phyloP scores from a whole-genome alignment of 139 green algal genomes.

The Protoeuglena noctilucae region DNA sequence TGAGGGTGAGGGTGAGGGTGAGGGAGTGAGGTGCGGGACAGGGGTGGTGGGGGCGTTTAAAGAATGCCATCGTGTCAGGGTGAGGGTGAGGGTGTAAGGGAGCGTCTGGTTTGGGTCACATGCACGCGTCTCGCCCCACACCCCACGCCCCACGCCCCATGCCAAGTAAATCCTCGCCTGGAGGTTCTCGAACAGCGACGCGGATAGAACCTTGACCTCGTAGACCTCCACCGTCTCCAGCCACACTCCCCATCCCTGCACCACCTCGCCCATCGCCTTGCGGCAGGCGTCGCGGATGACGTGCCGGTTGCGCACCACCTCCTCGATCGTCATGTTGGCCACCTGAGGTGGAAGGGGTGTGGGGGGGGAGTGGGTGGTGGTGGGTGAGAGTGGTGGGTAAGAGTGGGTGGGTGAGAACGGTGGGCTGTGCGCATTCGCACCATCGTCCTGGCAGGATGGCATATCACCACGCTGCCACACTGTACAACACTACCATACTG shows the following conservation, averaged over 20 bases:
- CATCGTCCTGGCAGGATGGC: too few relatives aligned
- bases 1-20: too few relatives aligned
- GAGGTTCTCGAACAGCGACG: background rate
- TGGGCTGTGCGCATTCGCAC: background rate
- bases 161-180: too few relatives aligned
- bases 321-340: background rate
- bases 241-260: background rate
- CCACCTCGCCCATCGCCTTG: background rate
- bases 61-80: too few relatives aligned
- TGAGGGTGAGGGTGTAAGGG: too few relatives aligned
- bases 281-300: background rate
- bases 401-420: background rate
- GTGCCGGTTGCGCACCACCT: background rate
- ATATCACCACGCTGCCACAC: too few relatives aligned
- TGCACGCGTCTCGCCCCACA: too few relatives aligned
- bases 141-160: too few relatives aligned
- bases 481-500: too few relatives aligned
- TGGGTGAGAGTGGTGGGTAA: background rate
- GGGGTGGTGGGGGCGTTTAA: too few relatives aligned
- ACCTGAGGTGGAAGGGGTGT: background rate
- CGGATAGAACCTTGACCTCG: background rate
- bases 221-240: background rate
- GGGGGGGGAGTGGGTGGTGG: background rate
- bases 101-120: too few relatives aligned
- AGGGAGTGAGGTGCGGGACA: too few relatives aligned